Evolutionary conservation across 176 grass and related monocot genomes (phyloP).

Genomic region (Musa acuminata): DNA sequence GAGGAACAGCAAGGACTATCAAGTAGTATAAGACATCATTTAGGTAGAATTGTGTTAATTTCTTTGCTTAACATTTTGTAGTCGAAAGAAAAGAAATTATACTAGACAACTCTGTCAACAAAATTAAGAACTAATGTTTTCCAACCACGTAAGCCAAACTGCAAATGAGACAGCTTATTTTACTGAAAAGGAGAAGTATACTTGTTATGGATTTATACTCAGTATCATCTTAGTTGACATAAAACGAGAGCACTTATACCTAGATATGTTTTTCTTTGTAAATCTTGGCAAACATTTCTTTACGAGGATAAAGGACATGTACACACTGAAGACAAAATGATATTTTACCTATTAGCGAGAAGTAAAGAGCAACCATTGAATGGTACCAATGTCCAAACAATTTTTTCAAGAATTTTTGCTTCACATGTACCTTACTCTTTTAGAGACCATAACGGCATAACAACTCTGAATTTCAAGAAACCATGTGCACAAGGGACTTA

Average conservation of each 20-base stretch:
- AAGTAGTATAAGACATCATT: not conserved
- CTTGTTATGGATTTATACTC: too few species aligned
- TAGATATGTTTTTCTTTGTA: not conserved
- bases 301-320: not conserved
- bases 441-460: not conserved
- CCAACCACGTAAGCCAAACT: too few species aligned
- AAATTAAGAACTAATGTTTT: too few species aligned
- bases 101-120: too few species aligned
- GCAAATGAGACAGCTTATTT: too few species aligned
- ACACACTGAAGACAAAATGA: not conserved
- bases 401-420: not conserved
- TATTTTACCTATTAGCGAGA: not conserved
- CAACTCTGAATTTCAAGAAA: not conserved
- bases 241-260: not conserved
- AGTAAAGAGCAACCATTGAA: not conserved
- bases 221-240: not conserved
- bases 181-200: too few species aligned
- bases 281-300: not conserved
- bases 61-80: not conserved
- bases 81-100: too few species aligned
- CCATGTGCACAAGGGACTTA: slow-evolving; percentile 29
- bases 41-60: not conserved
- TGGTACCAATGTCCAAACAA: not conserved
- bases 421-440: not conserved
- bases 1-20: not conserved